Conservation (phyloP, 2,329 filamentous ascomycete genomes). For the Coleophoma crateriformis region DNA sequence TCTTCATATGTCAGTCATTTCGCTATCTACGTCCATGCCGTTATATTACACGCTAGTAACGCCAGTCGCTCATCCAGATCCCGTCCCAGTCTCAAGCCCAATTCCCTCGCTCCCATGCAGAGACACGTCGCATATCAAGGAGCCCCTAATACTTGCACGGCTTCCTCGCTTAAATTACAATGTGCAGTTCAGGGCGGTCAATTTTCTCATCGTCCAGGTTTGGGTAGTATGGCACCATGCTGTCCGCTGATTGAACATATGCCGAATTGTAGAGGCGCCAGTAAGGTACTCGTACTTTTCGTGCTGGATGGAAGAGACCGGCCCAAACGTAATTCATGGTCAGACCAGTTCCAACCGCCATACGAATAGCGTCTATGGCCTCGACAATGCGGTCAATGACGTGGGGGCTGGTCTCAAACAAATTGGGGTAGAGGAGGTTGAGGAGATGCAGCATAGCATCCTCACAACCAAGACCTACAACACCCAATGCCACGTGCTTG, state of each 20-base stretch:
- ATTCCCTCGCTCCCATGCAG: too few species aligned
- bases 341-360: slow-evolving; percentile 85
- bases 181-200: slow-evolving; percentile 74
- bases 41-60: slow-evolving; percentile 4
- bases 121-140: too few species aligned
- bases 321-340: slow-evolving; percentile 99
- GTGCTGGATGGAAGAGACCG: slow-evolving; percentile 90
- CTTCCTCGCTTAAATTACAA: slow-evolving; percentile 58
- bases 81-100: too few species aligned
- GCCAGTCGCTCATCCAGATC: background rate
- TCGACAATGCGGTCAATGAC: slow-evolving; percentile 98
- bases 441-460: slow-evolving; percentile 98
- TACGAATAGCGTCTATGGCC: slow-evolving; percentile 90
- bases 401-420: slow-evolving; percentile 97
- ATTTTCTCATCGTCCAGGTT: slow-evolving; percentile 75
- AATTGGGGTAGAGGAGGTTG: slow-evolving; percentile 91
- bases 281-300: slow-evolving; percentile 91
- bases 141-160: background rate
- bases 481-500: slow-evolving; percentile 94
- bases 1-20: background rate
- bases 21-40: background rate
- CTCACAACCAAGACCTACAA: slow-evolving; percentile 96
- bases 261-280: slow-evolving; percentile 97
- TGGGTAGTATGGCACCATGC: slow-evolving; percentile 95
- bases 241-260: slow-evolving; percentile 88